Conservation (phyloP, 805 yeast species). For the Kurtzmaniella fragi region DNA sequence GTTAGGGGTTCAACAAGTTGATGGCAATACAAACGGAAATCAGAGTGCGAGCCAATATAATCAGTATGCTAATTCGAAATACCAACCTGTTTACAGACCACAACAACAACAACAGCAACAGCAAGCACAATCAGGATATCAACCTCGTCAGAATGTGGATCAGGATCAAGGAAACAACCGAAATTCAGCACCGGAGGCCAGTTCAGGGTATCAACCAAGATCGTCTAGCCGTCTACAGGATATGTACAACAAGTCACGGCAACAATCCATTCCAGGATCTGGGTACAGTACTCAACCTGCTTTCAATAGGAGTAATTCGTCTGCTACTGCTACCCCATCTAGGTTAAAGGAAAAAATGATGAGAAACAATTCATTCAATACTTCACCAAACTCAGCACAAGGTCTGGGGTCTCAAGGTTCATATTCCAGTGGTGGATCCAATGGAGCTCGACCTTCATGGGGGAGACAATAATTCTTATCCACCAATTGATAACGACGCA, state of each 20-base stretch:
- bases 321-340: constrained; percentile 17
- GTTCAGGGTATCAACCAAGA: constrained; percentile 20
- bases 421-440: neutral
- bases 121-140: neutral
- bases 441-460: constrained; percentile 15
- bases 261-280: constrained; percentile 30
- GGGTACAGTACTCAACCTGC: constrained; percentile 19
- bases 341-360: constrained; percentile 27
- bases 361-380: constrained; percentile 5
- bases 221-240: constrained; percentile 33
- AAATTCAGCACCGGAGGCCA: too few relatives aligned
- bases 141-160: too few relatives aligned
- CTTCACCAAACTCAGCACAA: constrained; percentile 6
- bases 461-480: constrained; percentile 11
- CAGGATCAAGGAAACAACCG: too few relatives aligned
- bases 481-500: too few relatives aligned
- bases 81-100: constrained; percentile 21
- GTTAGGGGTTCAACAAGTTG: constrained; percentile 26
- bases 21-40: neutral
- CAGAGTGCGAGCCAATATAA: constrained; percentile 4
- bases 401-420: constrained; percentile 11
- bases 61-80: constrained; percentile 10
- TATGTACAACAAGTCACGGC: constrained; percentile 36
- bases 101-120: constrained; percentile 4
- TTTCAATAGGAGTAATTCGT: constrained; percentile 20